These are phyloP conservation scores for Sporodiniella umbellata DNA, from an alignment of 371 early-diverging fungal genomes.

Conservation along the genomic window DNA sequence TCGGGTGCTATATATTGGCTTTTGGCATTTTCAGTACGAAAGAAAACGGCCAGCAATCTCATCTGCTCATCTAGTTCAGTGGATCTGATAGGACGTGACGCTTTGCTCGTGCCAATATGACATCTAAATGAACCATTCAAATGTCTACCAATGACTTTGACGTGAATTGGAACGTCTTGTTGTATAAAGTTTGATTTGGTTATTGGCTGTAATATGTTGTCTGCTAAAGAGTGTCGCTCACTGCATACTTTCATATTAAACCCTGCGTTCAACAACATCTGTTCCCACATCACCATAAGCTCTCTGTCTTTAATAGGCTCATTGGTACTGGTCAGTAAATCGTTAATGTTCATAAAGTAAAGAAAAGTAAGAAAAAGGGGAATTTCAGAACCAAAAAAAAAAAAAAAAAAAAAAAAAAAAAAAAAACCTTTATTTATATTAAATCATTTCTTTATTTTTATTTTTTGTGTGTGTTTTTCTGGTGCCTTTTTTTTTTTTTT, in stretches of 20 bases:
- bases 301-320: slow-evolving; percentile 12
- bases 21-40: slow-evolving; percentile 33
- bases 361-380: background rate
- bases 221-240: slow-evolving; percentile 30
- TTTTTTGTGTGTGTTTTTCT: too few relatives aligned
- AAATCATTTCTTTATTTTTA: background rate
- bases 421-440: background rate
- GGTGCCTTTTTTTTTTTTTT: slow-evolving; percentile 2
- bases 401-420: background rate
- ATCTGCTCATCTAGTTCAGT: slow-evolving; percentile 37
- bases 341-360: slow-evolving; percentile 13
- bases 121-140: slow-evolving; percentile 45
- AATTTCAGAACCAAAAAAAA: background rate
- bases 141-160: slow-evolving; percentile 43
- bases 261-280: slow-evolving; percentile 20
- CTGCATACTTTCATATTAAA: slow-evolving; percentile 14
- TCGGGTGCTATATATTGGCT: slow-evolving; percentile 32
- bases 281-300: slow-evolving; percentile 25
- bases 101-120: slow-evolving; percentile 44
- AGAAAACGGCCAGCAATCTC: slow-evolving; percentile 41
- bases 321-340: slow-evolving; percentile 3
- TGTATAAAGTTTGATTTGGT: background rate
- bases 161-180: slow-evolving; percentile 32
- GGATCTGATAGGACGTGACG: slow-evolving; percentile 37
- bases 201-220: slow-evolving; percentile 19